Evolutionary conservation across 257 asterid genomes (phyloP).

Genomic region (Osmanthus fragrans): DNA sequence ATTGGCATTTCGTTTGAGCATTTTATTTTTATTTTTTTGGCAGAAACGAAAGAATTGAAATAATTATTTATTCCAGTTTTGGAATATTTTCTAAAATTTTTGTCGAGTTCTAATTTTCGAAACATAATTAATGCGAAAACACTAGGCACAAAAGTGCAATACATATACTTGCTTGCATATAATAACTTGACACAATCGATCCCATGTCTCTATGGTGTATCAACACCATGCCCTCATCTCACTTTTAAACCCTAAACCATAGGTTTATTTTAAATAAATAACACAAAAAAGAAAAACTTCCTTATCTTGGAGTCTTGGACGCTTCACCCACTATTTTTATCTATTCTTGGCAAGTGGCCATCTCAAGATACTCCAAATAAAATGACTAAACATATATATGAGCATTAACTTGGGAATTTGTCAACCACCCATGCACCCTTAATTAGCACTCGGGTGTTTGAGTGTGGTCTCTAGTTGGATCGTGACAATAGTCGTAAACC

Average conservation of each 20-base stretch:
- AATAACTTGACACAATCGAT: background rate
- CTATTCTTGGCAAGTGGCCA: slow-evolving; percentile 31
- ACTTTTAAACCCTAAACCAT: background rate
- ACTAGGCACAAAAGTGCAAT: background rate
- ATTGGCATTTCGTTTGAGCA: no score
- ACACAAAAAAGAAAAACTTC: background rate
- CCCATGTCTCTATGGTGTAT: background rate
- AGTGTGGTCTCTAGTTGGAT: slow-evolving; percentile 54
- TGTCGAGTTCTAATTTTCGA: no score
- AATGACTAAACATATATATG: background rate
- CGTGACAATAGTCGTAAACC: slow-evolving; percentile 74
- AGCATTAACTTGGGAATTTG: background rate
- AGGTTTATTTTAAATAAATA: slow-evolving; percentile 1
- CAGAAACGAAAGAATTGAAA: no score
- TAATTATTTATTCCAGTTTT: no score
- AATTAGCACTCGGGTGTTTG: slow-evolving; percentile 83
- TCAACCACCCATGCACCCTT: background rate
- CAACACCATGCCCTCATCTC: background rate
- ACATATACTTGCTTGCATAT: background rate
- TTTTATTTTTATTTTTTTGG: no score
- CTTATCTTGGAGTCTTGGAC: slow-evolving; percentile 39
- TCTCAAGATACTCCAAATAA: slow-evolving; percentile 43
- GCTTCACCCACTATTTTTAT: slow-evolving; percentile 27
- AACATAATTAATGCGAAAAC: no score
- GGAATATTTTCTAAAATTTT: no score